These are phyloP conservation scores for Calonectria leucothoes DNA, from an alignment of 2,329 filamentous ascomycete species.

Conservation along the genomic window DNA sequence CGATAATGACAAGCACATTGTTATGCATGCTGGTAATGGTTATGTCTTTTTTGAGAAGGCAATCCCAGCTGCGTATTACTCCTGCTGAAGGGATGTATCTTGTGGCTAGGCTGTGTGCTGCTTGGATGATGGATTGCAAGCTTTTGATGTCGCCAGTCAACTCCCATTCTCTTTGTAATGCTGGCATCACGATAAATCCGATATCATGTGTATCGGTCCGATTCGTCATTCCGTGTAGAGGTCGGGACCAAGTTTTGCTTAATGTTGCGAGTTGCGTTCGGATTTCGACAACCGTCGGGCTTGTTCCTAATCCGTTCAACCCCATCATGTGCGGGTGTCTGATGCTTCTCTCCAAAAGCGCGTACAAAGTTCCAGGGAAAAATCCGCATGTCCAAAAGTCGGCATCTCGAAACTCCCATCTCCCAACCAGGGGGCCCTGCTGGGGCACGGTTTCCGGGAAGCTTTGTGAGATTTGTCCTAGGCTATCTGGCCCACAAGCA, in stretches of 20 bases:
- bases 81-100: slow-evolving; percentile 54
- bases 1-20: slow-evolving; percentile 54
- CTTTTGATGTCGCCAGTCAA: slow-evolving; percentile 54
- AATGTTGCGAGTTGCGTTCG: slow-evolving; percentile 12
- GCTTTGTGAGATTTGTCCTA: not conserved
- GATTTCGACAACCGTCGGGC: not conserved
- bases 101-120: slow-evolving; percentile 56
- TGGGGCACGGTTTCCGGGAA: slow-evolving; percentile 50
- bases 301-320: not conserved
- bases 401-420: slow-evolving; percentile 44
- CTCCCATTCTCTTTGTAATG: slow-evolving; percentile 59
- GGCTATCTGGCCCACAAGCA: not conserved
- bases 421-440: slow-evolving; percentile 37
- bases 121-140: slow-evolving; percentile 53
- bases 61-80: slow-evolving; percentile 63
- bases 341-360: slow-evolving; percentile 47
- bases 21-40: slow-evolving; percentile 41
- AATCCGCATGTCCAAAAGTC: slow-evolving; percentile 58
- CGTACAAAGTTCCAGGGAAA: slow-evolving; percentile 52
- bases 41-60: slow-evolving; percentile 44
- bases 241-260: slow-evolving; percentile 25
- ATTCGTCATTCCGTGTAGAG: slow-evolving; percentile 46
- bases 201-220: slow-evolving; percentile 66
- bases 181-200: slow-evolving; percentile 64
- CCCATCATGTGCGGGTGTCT: slow-evolving; percentile 40